These are phyloP conservation scores for Porodaedalea pini DNA, from an alignment of 1,284 basidiomycete species.

Conservation along the genomic window DNA sequence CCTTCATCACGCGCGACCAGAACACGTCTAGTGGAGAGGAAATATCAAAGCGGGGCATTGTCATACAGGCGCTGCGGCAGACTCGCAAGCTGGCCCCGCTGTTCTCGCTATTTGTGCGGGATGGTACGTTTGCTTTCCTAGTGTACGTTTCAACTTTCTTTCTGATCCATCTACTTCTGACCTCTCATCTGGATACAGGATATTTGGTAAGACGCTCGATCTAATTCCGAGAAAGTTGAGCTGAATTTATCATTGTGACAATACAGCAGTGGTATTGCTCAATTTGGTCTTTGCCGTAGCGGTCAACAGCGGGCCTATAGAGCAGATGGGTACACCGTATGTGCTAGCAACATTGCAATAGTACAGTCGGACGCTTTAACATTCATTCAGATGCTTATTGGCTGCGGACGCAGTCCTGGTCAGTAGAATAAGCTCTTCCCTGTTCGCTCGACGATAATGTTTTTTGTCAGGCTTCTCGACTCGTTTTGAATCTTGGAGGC, in stretches of 20 bases:
- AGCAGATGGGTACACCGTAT: constrained; percentile 3
- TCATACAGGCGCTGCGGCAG: neutral
- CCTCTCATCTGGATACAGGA: neutral
- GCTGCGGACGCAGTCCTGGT: neutral
- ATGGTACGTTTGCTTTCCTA: neutral
- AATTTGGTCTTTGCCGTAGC: neutral
- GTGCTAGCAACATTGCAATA: neutral
- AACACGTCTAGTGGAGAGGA: neutral
- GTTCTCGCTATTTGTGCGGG: neutral
- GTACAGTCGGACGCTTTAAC: neutral
- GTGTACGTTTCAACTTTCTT: neutral
- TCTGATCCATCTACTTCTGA: neutral
- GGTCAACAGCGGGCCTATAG: neutral
- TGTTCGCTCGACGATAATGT: neutral
- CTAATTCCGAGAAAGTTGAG: no score
- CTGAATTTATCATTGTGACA: neutral
- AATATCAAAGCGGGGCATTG: no score
- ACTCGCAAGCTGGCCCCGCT: neutral
- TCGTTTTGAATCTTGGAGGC: neutral
- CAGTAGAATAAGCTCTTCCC: neutral
- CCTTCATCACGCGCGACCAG: neutral
- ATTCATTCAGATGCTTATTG: neutral
- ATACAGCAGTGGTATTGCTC: neutral
- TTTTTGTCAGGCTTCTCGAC: neutral
- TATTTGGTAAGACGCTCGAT: neutral